Evolutionary conservation across 2,329 filamentous ascomycete species (phyloP).

Genomic region (Xylaria sp.): DNA sequence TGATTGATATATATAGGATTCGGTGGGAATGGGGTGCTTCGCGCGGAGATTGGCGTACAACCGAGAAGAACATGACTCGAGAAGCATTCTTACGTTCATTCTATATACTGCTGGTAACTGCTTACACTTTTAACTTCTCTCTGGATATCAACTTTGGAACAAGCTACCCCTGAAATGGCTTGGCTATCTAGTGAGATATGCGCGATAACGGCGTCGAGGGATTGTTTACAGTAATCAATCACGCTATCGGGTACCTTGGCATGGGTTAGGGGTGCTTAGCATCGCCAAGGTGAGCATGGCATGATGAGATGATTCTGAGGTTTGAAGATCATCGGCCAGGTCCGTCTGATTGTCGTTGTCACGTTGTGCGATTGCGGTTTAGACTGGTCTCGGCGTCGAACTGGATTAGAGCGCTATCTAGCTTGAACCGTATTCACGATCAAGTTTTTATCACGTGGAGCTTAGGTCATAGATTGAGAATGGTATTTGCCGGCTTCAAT

Average conservation of each 20-base stretch:
- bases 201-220: background rate
- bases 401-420: background rate
- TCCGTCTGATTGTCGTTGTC: background rate
- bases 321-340: constrained; percentile 1
- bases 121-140: background rate
- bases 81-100: too few relatives aligned
- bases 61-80: too few relatives aligned
- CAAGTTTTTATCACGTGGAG: background rate
- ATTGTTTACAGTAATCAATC: constrained; percentile 24
- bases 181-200: constrained; percentile 14
- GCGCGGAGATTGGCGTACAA: too few relatives aligned
- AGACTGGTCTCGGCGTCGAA: background rate
- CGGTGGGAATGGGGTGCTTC: too few relatives aligned
- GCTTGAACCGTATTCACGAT: background rate
- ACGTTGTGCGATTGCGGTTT: background rate
- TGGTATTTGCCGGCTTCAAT: background rate
- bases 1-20: too few relatives aligned
- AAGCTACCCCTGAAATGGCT: constrained; percentile 2
- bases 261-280: constrained; percentile 1
- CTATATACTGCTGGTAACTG: background rate
- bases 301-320: background rate
- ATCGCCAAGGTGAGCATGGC: constrained; percentile 13
- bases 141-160: background rate
- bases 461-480: background rate
- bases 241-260: background rate